Percentiles rank a stretch among this genome's conserved stretches.
Evolutionary conservation across 805 yeast species (phyloP).

Genomic region (Cyberlindnera subsufficiens): DNA sequence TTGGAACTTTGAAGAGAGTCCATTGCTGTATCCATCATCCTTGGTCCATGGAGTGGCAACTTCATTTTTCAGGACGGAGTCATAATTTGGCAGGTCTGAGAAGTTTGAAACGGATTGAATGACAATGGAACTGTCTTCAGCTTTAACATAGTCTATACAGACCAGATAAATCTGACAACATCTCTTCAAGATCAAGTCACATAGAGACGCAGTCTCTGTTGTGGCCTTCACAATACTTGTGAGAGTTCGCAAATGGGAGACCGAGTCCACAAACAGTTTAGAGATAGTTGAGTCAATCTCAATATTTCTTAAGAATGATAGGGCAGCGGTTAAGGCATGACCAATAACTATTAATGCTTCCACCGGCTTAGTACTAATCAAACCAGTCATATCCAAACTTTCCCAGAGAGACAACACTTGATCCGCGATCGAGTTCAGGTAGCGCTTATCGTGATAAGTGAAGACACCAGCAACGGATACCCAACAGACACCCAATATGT

Average conservation of each 20-base stretch:
- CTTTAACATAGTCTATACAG: conserved; percentile 20
- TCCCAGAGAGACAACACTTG: conserved; percentile 65
- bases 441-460: conserved; percentile 47
- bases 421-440: conserved; percentile 47
- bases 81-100: conserved; percentile 30
- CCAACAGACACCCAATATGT: conserved; percentile 50
- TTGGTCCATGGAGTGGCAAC: conserved; percentile 13
- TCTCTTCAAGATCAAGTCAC: conserved; percentile 34
- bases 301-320: conserved; percentile 39
- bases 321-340: conserved; percentile 52
- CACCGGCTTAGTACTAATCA: conserved; percentile 1
- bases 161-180: conserved; percentile 39
- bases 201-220: neutral
- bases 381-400: conserved; percentile 27
- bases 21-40: conserved; percentile 42
- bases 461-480: conserved; percentile 56
- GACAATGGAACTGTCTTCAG: conserved; percentile 24
- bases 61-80: conserved; percentile 10
- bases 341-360: conserved; percentile 47
- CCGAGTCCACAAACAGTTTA: conserved; percentile 36
- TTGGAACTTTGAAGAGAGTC: conserved; percentile 45
- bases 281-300: conserved; percentile 41
- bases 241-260: conserved; percentile 13
- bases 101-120: conserved; percentile 35
- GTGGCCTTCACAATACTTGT: conserved; percentile 7